Evolutionary conservation across 129 eudicot genomes (phyloP).

Genomic region (Tagetes erecta): DNA sequence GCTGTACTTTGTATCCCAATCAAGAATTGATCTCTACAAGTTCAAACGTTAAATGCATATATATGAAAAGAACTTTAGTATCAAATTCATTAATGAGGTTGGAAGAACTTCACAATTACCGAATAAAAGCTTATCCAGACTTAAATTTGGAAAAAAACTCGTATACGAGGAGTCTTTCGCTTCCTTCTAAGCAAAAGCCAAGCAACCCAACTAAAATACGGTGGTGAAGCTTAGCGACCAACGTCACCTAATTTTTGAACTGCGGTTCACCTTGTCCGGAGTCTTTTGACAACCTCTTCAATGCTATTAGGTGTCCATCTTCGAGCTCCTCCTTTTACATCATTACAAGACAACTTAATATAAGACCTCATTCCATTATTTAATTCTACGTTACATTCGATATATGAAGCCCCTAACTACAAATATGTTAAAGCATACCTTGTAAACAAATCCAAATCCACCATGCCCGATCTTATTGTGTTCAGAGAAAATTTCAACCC

Average conservation of each 20-base stretch:
- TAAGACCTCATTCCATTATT: too few relatives aligned
- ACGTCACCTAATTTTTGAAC: background rate
- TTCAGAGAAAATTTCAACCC: too few relatives aligned
- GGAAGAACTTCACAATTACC: background rate
- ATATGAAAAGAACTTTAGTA: too few relatives aligned
- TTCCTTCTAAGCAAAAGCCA: background rate
- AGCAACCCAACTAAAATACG: background rate
- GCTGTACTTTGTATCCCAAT: conserved; percentile 6
- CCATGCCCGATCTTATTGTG: too few relatives aligned
- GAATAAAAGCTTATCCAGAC: background rate
- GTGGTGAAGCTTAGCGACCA: conserved; percentile 1
- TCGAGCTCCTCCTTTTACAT: too few relatives aligned
- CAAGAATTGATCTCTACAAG: background rate
- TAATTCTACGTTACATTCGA: too few relatives aligned
- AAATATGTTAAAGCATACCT: too few relatives aligned
- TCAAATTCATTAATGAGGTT: background rate
- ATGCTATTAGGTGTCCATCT: too few relatives aligned
- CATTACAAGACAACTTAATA: too few relatives aligned
- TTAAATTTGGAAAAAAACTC: background rate
- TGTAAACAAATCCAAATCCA: too few relatives aligned
- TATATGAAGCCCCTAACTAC: too few relatives aligned
- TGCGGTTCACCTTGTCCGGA: conserved; percentile 2
- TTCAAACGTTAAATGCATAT: too few relatives aligned
- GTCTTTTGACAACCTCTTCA: background rate
- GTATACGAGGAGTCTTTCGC: background rate